Evolutionary conservation across 2,329 filamentous ascomycete genomes (phyloP).

Genomic region (Ambrosiella cleistominuta): DNA sequence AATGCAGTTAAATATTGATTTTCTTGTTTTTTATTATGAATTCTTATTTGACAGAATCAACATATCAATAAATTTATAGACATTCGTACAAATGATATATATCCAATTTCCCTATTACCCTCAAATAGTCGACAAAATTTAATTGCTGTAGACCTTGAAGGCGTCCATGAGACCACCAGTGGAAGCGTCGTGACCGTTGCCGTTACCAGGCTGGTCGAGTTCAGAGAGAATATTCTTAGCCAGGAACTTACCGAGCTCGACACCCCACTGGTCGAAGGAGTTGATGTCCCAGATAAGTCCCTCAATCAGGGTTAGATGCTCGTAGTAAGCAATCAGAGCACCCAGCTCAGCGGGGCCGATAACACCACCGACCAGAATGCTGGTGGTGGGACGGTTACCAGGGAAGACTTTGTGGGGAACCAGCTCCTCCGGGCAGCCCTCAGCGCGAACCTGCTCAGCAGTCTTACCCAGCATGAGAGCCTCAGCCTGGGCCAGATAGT

Average conservation of each 20-base stretch:
- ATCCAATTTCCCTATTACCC: neutral
- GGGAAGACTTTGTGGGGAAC: constrained; percentile 99
- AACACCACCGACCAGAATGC: constrained; percentile 72
- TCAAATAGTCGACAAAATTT: constrained; percentile 16
- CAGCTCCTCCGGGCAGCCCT: constrained; percentile 55
- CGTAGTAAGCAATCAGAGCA: constrained; percentile 94
- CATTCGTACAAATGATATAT: neutral
- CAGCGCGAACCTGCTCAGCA: constrained; percentile 57
- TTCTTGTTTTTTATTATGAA: too few relatives aligned
- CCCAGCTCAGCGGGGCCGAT: constrained; percentile 90
- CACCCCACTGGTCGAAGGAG: constrained; percentile 98
- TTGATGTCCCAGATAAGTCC: constrained; percentile 99
- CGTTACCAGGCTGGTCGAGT: constrained; percentile 60
- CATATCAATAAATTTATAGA: too few relatives aligned
- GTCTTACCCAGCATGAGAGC: constrained; percentile 85
- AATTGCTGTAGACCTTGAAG: constrained; percentile 61
- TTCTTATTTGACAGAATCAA: too few relatives aligned
- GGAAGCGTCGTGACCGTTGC: constrained; percentile 62
- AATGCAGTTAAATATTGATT: too few relatives aligned
- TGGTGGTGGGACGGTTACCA: constrained; percentile 91
- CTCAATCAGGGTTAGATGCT: constrained; percentile 95
- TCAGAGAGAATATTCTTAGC: constrained; percentile 83
- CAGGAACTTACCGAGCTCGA: constrained; percentile 89
- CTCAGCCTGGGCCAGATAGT: constrained; percentile 81
- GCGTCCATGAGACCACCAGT: constrained; percentile 79